phyloP scores from a whole-genome alignment of 306 rosid genomes.

The Clitoria ternatea region DNA sequence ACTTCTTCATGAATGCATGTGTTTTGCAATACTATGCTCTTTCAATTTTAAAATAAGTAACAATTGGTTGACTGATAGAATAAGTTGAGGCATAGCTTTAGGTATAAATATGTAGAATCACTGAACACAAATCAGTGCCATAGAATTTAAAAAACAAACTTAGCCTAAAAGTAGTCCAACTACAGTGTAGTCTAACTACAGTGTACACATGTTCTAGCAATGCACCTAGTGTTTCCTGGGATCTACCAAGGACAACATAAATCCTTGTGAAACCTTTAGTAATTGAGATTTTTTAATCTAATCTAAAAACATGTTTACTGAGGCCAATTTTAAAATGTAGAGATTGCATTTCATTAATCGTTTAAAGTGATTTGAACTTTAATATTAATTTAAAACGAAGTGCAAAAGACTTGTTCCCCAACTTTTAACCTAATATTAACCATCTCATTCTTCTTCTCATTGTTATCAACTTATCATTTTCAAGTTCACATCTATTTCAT shows the following conservation, averaged over 20 bases:
- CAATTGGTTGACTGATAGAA: no score
- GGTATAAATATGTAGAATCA: no score
- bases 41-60: no score
- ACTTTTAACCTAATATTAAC: not conserved
- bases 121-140: no score
- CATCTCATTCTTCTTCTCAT: not conserved
- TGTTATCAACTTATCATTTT: not conserved
- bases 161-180: no score
- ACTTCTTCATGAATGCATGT: no score
- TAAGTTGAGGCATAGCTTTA: no score
- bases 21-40: no score
- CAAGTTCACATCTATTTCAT: not conserved
- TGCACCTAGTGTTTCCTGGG: slow-evolving; percentile 95
- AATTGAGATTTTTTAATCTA: slow-evolving; percentile 24
- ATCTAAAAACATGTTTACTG: not conserved
- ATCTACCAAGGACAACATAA: slow-evolving; percentile 69
- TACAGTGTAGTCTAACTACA: slow-evolving; percentile 81
- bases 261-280: slow-evolving; percentile 42
- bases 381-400: not conserved
- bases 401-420: not conserved
- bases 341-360: not conserved
- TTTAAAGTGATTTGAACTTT: not conserved
- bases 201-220: slow-evolving; percentile 95
- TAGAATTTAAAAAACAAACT: no score
- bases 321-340: not conserved